Evolutionary conservation across 805 yeast species (phyloP).

Genomic region (Nakazawaea molendinolei): DNA sequence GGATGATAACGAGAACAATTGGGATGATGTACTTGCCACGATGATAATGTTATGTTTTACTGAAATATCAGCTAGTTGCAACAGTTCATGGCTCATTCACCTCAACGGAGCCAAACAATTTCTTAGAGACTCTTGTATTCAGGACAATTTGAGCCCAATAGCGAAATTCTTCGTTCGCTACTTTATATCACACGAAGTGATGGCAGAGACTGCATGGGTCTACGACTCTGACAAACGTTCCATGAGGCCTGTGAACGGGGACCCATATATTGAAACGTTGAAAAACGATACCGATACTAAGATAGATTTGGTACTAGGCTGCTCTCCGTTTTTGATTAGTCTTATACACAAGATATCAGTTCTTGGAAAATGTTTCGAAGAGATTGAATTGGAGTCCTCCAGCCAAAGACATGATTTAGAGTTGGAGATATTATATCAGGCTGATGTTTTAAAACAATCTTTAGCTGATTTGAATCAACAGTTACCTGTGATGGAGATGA

Average conservation of each 20-base stretch:
- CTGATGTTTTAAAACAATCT: constrained; percentile 22
- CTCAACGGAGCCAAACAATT: constrained; percentile 31
- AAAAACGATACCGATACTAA: constrained; percentile 27
- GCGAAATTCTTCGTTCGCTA: constrained; percentile 30
- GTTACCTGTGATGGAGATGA: constrained; percentile 13
- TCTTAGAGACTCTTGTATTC: constrained; percentile 21
- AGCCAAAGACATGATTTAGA: constrained; percentile 14
- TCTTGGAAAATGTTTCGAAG: constrained; percentile 30
- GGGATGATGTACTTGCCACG: constrained; percentile 36
- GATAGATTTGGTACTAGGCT: constrained; percentile 34
- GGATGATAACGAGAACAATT: constrained; percentile 18
- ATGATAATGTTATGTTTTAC: constrained; percentile 32
- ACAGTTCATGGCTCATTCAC: constrained; percentile 30
- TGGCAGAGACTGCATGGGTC: constrained; percentile 37
- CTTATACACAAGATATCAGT: constrained; percentile 29
- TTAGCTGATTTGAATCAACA: constrained; percentile 20
- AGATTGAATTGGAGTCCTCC: constrained; percentile 22
- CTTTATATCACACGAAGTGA: constrained; percentile 34
- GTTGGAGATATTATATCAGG: constrained; percentile 20
- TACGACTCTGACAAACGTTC: constrained; percentile 14
- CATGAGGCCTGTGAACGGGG: constrained; percentile 20
- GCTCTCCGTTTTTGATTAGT: constrained; percentile 31
- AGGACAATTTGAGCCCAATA: constrained; percentile 24
- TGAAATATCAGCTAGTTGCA: constrained; percentile 35
- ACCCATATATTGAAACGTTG: constrained; percentile 23